phyloP scores from a whole-genome alignment of 139 green algal species.

The Chlorella sorokiniana region DNA sequence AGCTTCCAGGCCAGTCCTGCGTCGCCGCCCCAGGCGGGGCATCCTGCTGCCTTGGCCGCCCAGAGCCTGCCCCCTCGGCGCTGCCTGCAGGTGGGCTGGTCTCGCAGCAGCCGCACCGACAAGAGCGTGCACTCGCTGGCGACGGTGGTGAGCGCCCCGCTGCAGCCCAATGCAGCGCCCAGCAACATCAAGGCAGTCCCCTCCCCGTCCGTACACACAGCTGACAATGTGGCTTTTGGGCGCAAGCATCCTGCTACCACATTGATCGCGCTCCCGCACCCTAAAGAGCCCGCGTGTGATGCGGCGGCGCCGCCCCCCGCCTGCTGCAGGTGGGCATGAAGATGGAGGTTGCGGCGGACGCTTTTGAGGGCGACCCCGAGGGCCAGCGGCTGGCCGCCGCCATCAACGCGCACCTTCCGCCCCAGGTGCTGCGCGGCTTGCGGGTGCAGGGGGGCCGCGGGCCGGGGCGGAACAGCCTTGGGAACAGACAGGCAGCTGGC shows the following conservation, averaged over 20 bases:
- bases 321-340: conserved; percentile 22
- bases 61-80: not conserved
- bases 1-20: too few relatives aligned
- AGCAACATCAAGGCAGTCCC: too few relatives aligned
- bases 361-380: conserved; percentile 50
- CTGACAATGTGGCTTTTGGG: too few relatives aligned
- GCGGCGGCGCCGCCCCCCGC: too few relatives aligned
- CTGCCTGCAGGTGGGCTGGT: conserved; percentile 54
- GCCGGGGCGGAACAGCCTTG: not conserved
- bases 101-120: conserved; percentile 72
- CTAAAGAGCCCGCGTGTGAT: too few relatives aligned
- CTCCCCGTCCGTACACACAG: too few relatives aligned
- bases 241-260: too few relatives aligned
- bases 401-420: conserved; percentile 71
- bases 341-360: conserved; percentile 23
- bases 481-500: too few relatives aligned
- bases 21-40: too few relatives aligned
- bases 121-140: conserved; percentile 74
- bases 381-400: conserved; percentile 42
- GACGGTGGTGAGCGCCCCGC: conserved; percentile 56
- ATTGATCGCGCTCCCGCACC: too few relatives aligned
- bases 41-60: too few relatives aligned
- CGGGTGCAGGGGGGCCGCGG: not conserved
- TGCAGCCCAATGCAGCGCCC: too few relatives aligned
- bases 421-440: conserved; percentile 28